Percentiles rank a stretch among this genome's conserved stretches.
These are phyloP conservation scores for Phaeosphaeria sp. DNA, from an alignment of 2,329 filamentous ascomycete genomes.

Conservation along the genomic window DNA sequence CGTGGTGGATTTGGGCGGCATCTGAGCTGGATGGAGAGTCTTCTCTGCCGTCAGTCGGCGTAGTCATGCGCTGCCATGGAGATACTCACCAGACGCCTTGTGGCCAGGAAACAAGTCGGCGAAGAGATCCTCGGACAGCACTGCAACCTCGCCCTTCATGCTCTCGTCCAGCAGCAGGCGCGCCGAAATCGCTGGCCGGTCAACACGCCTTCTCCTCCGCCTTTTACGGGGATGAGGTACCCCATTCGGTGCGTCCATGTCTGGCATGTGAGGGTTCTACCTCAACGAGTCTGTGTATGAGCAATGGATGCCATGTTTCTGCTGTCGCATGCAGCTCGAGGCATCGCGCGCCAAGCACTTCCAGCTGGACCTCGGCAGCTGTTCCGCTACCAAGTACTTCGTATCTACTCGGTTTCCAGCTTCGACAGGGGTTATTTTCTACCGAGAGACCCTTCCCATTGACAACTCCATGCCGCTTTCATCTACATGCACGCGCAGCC, in stretches of 20 bases:
- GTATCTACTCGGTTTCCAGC: constrained; percentile 3
- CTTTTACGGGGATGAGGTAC: constrained; percentile 54
- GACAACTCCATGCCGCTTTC: neutral
- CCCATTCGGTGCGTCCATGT: constrained; percentile 43
- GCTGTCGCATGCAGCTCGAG: constrained; percentile 22
- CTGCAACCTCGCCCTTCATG: constrained; percentile 82
- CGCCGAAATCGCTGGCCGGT: constrained; percentile 79
- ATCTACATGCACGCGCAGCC: neutral
- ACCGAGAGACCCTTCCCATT: neutral
- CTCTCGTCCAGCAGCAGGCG: constrained; percentile 84
- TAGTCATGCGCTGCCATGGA: neutral
- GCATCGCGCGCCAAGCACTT: constrained; percentile 16
- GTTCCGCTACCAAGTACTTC: constrained; percentile 9
- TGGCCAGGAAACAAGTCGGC: constrained; percentile 73
- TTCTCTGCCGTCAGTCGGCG: constrained; percentile 7
- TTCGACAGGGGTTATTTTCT: neutral
- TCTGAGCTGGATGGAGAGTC: constrained; percentile 11
- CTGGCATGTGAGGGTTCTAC: constrained; percentile 5
- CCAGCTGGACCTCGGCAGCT: constrained; percentile 29
- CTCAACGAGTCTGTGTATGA: constrained; percentile 16
- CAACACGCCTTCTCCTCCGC: constrained; percentile 59
- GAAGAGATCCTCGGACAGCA: constrained; percentile 86
- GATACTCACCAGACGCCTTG: constrained; percentile 26
- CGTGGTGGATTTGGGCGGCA: constrained; percentile 55
- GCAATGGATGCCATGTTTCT: constrained; percentile 14